Conservation (phyloP, 164 flowering plant genomes). For the Chloranthus sessilifolius region DNA sequence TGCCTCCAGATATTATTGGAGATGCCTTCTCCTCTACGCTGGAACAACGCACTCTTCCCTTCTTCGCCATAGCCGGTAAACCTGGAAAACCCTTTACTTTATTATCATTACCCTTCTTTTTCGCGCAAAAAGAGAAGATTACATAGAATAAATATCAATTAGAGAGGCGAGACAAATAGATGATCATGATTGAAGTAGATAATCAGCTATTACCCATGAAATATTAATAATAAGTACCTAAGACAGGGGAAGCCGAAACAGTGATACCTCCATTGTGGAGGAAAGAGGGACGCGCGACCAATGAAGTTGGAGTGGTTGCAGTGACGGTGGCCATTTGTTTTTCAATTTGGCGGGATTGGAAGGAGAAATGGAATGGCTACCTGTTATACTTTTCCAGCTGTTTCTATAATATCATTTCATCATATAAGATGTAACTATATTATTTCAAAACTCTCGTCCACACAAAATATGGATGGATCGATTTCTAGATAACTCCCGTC, state of each 20-base stretch:
- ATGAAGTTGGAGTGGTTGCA: constrained; percentile 28
- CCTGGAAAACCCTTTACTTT: constrained; percentile 20
- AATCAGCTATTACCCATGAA: not conserved
- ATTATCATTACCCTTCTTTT: not conserved
- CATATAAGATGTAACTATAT: constrained; percentile 3
- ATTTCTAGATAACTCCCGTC: constrained; percentile 17
- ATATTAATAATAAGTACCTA: constrained; percentile 21
- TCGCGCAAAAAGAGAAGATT: not conserved
- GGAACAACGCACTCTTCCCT: constrained; percentile 46
- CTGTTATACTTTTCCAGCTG: not conserved
- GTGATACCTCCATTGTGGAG: constrained; percentile 14
- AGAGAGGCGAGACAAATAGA: not conserved
- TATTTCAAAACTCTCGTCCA: constrained; percentile 12
- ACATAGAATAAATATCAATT: not conserved
- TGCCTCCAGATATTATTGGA: constrained; percentile 9
- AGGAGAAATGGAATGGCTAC: not conserved
- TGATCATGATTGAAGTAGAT: not conserved
- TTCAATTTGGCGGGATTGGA: not conserved
- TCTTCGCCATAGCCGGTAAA: constrained; percentile 35
- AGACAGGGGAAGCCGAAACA: constrained; percentile 25
- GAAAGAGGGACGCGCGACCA: constrained; percentile 15
- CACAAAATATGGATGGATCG: constrained; percentile 19
- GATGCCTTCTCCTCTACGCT: constrained; percentile 24
- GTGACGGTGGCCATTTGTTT: constrained; percentile 43
- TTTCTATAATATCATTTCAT: not conserved